Evolutionary conservation across 1,284 basidiomycete species (phyloP), one percentile per base, ranked within the genome.

Genomic region (Irpex rosettiformis): DNA sequence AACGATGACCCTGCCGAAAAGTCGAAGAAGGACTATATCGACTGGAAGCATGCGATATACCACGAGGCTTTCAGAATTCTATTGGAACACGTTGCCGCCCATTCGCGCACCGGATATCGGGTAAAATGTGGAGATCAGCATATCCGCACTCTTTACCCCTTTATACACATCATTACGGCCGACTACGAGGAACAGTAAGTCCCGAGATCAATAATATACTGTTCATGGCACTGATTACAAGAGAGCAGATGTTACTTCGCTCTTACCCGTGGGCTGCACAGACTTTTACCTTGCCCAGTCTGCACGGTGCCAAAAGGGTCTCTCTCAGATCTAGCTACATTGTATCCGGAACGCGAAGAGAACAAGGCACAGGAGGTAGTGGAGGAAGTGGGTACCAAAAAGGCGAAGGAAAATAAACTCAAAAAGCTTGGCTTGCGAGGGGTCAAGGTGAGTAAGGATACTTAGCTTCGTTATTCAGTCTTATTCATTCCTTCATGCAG

Each of bases 151-250:
- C n/a, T 56, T 3, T 56, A 29, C 18, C 55, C 55, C 7, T 56
- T 29, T 40, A 22, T 56, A 13, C 55, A 51, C 24, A 56, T 56
- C 24, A 16, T 56, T 2, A 27, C 33, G 6, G 55, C 55, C 11
- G 55, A 56, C 51, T 56, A 56, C 24, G 55, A 56, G 22, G 75
- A 75, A 58, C 79, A 28, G 77, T 76, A 52, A 69, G 79, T 55
- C 71, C 33, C 77, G 62, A 21, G 42, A 65, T 60, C 43, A 1
- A 40, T 42, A 37, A 18, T 13, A 30, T 4, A 16, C 22, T 25
- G 27, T 1, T 49, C n/a, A 47, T 5, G n/a, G 6, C 3, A 37
- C 33, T 8, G 11, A 37, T 37, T 16, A 2, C 13, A 51, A 16
- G 16, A 11, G n/a, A n/a, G n/a, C 16, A 56, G 55, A 56, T 49